Percentiles rank a stretch among this genome's conserved stretches.
phyloP scores from a whole-genome alignment of 1,284 basidiomycete species.

The Phylloboletellus chloephorus region DNA sequence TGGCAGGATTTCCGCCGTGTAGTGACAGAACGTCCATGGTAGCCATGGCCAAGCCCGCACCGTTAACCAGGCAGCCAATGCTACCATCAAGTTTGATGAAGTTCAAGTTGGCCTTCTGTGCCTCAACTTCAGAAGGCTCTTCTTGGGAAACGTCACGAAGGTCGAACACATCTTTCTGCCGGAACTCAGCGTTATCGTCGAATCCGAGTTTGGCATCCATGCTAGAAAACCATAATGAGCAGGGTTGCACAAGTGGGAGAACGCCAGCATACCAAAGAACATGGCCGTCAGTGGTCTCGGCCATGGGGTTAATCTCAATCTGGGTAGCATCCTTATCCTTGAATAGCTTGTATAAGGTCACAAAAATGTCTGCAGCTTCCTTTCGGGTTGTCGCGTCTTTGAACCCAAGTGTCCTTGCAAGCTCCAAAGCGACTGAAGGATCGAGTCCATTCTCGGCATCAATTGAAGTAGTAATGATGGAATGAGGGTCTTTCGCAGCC shows the following conservation, averaged over 20 bases:
- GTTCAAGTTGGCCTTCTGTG: constrained; percentile 92
- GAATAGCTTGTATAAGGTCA: constrained; percentile 95
- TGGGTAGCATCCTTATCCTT: constrained; percentile 99
- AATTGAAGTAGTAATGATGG: constrained; percentile 96
- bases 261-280: constrained; percentile 76
- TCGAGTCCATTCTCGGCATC: constrained; percentile 83
- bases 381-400: constrained; percentile 64
- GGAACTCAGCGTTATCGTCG: constrained; percentile 99
- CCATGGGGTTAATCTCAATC: constrained; percentile 99
- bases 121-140: constrained; percentile 94
- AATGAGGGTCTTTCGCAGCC: constrained; percentile 91
- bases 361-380: constrained; percentile 91
- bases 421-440: constrained; percentile 64
- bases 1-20: constrained; percentile 94
- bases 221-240: constrained; percentile 40
- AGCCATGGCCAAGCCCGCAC: constrained; percentile 98
- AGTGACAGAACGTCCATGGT: constrained; percentile 98
- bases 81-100: constrained; percentile 99
- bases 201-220: constrained; percentile 99
- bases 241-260: constrained; percentile 9
- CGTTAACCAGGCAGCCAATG: constrained; percentile 98
- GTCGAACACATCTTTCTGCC: constrained; percentile 87
- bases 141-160: constrained; percentile 94
- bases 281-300: constrained; percentile 89
- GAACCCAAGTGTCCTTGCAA: constrained; percentile 93